Percentiles rank a stretch among this genome's conserved stretches.
These are phyloP conservation scores for Colletotrichum truncatum DNA, from an alignment of 2,329 filamentous ascomycete genomes.

Conservation along the genomic window DNA sequence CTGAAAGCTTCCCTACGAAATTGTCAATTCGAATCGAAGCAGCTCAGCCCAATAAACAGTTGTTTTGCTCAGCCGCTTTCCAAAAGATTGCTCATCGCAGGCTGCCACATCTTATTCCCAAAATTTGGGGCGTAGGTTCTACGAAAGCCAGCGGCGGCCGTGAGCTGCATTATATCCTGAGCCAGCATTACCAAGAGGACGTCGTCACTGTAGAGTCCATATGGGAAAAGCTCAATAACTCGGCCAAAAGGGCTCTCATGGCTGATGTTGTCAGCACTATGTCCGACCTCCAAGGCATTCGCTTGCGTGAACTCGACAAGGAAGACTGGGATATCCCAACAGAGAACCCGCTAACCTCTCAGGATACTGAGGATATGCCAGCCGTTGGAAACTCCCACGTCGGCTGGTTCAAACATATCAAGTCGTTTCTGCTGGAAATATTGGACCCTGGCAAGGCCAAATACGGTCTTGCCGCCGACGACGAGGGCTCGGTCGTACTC, in stretches of 20 bases:
- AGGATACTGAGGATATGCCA: neutral
- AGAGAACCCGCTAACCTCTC: neutral
- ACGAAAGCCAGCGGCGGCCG: neutral
- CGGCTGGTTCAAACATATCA: neutral
- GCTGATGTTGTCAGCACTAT: neutral
- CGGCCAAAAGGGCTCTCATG: neutral
- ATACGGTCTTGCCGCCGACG: neutral
- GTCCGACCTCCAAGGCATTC: neutral
- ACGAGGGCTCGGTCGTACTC: neutral
- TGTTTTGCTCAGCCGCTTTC: neutral
- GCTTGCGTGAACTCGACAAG: neutral
- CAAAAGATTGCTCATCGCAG: neutral
- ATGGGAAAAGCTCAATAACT: neutral
- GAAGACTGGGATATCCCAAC: neutral
- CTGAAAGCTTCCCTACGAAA: neutral
- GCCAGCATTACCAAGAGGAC: neutral
- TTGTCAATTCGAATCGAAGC: conserved; percentile 1
- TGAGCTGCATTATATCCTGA: conserved; percentile 1
- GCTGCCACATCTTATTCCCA: neutral
- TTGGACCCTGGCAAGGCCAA: neutral
- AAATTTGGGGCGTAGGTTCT: conserved; percentile 8
- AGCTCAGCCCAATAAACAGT: neutral
- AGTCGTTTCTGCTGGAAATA: neutral
- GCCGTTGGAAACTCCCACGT: neutral
- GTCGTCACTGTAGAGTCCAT: neutral